These are phyloP conservation scores for Eutypa lata DNA, from an alignment of 2,329 filamentous ascomycete genomes.

Conservation along the genomic window DNA sequence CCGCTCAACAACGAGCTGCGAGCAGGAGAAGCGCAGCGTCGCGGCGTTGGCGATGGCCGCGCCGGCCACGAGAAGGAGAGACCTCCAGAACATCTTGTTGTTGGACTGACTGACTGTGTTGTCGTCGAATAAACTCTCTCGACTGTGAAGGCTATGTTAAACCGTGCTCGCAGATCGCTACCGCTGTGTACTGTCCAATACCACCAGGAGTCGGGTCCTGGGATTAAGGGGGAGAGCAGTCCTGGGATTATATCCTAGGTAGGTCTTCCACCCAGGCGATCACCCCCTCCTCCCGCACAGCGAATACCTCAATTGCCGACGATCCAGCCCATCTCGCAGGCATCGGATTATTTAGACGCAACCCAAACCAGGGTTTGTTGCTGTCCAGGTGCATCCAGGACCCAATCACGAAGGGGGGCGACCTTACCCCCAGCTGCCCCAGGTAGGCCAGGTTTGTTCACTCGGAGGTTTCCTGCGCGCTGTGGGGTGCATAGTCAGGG, in stretches of 20 bases:
- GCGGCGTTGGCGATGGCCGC: slow-evolving; percentile 3
- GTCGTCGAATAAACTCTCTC: neutral
- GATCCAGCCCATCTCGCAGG: neutral
- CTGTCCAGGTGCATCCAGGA: neutral
- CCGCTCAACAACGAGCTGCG: slow-evolving; percentile 42
- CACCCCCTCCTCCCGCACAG: neutral
- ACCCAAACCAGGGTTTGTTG: neutral
- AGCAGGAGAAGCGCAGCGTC: slow-evolving; percentile 37
- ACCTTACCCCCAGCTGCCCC: neutral
- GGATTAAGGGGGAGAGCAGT: neutral
- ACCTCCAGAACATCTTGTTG: neutral
- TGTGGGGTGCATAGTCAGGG: neutral
- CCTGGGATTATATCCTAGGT: neutral
- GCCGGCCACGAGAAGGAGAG: slow-evolving; percentile 9
- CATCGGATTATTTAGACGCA: too few species aligned
- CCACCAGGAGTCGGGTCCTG: neutral
- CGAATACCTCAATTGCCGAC: neutral
- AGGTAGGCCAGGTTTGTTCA: neutral
- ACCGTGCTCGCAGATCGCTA: neutral
- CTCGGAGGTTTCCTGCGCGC: neutral
- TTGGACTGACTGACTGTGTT: neutral
- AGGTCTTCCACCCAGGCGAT: neutral
- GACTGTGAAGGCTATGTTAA: too few species aligned
- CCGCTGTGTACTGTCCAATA: neutral
- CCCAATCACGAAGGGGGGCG: neutral